These are phyloP conservation scores for Syzygium jambos DNA, from an alignment of 345 rosid genomes.

Conservation along the genomic window DNA sequence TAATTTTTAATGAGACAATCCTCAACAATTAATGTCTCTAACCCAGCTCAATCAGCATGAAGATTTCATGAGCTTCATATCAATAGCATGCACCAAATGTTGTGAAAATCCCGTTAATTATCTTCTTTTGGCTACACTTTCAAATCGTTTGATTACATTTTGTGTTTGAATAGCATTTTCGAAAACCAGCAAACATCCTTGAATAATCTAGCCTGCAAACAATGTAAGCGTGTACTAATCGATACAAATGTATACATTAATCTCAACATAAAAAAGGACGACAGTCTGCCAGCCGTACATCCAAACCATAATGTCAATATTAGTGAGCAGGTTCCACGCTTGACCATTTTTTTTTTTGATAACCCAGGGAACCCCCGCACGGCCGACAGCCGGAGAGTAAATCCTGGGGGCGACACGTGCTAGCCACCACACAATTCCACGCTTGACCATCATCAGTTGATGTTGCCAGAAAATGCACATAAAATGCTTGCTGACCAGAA, in stretches of 20 bases:
- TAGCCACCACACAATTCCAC: no score
- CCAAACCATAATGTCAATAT: neutral
- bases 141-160: neutral
- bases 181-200: neutral
- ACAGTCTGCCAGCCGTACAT: neutral
- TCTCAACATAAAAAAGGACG: neutral
- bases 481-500: neutral
- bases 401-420: no score
- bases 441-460: neutral
- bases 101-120: neutral
- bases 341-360: no score
- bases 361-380: no score
- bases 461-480: neutral
- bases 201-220: neutral
- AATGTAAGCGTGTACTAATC: neutral
- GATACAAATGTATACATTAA: neutral
- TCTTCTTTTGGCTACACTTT: neutral
- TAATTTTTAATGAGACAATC: neutral
- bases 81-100: neutral
- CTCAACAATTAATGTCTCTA: neutral
- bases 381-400: no score
- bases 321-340: neutral
- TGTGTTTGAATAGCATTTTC: neutral
- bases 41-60: neutral
- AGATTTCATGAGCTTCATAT: neutral